Conservation (phyloP, 352 stramenopile species). For the Stramenopiles sp. region DNA sequence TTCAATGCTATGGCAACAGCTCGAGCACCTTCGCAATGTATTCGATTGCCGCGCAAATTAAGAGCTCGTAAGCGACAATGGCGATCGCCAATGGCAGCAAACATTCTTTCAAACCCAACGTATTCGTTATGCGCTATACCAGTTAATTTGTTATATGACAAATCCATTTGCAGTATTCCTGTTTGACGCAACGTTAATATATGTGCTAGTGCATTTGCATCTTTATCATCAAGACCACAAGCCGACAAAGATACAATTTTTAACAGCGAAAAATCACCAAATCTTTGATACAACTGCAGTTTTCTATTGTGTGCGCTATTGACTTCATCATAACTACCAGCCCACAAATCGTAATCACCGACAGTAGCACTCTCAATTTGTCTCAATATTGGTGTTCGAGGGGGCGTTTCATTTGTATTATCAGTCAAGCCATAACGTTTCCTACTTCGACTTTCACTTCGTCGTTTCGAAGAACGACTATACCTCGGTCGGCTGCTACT, state of each 20-base stretch:
- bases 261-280: slow-evolving; percentile 8
- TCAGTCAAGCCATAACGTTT: not conserved
- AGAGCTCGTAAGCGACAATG: slow-evolving; percentile 14
- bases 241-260: slow-evolving; percentile 9
- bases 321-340: not conserved
- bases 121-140: not conserved
- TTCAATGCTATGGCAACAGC: slow-evolving; percentile 16
- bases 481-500: not conserved
- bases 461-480: not conserved
- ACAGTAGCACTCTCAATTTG: slow-evolving; percentile 2
- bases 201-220: not conserved
- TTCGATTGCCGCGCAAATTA: slow-evolving; percentile 18
- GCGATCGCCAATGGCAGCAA: not conserved
- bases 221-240: slow-evolving; percentile 3
- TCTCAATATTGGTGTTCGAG: not conserved
- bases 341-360: not conserved
- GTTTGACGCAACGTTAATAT: slow-evolving; percentile 3
- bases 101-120: slow-evolving; percentile 6
- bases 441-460: not conserved
- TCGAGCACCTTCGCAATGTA: slow-evolving; percentile 10
- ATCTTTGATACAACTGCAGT: not conserved
- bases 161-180: slow-evolving; percentile 9
- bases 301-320: not conserved
- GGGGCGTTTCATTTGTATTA: not conserved
- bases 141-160: slow-evolving; percentile 6